Evolutionary conservation across 495 filamentous ascomycete genomes (phyloP), one percentile per base, ranked within the genome.

Genomic region (Podospora australis): DNA sequence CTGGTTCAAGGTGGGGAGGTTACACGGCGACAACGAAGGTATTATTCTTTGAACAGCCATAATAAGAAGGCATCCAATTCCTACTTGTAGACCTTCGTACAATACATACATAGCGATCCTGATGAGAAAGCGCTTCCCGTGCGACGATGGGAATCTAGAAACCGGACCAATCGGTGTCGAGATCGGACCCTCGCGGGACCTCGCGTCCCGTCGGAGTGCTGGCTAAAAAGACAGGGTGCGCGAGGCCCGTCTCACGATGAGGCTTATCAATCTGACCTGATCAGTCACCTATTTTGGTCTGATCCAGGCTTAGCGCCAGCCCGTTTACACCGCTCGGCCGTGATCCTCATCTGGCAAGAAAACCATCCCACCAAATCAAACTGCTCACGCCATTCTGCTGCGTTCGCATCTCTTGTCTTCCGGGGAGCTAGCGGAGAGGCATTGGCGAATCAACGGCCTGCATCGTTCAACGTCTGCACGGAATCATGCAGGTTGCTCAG

Each of bases 301-400:
- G 10, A 21, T 14, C 25, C 10, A 14, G 22, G 40, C 9, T 24
- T 24, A 43, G n/a, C 13, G 14, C 6, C 7, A 43, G 40, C 28
- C 22, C 14, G 21, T 7, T 26, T 43, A 43, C 11, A 22, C 13
- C 3, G 21, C 23, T 43, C 40, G 40, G 40, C n/a, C 22, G 40
- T 36, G 46, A 36, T 19, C n/a, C n/a, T n/a, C n/a, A n/a, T n/a
- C n/a, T 49, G 20, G 35, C 13, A 29, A 8, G 16, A 22, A 32
- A 30, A 46, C 43, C 43, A 46, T 24, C 28, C 30, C 30, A 46
- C 17, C 26, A 32, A 46, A 46, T 36, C 11, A 32, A 21, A n/a
- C 7, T 11, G 16, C 45, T 48, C 30, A 28, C 34, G 22, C 34
- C 45, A 36, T 39, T 28, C 22, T 49, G 9, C 35, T 19, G 16